Conservation (phyloP, 768 basidiomycete species). For the Psilocybe tampanensis region DNA sequence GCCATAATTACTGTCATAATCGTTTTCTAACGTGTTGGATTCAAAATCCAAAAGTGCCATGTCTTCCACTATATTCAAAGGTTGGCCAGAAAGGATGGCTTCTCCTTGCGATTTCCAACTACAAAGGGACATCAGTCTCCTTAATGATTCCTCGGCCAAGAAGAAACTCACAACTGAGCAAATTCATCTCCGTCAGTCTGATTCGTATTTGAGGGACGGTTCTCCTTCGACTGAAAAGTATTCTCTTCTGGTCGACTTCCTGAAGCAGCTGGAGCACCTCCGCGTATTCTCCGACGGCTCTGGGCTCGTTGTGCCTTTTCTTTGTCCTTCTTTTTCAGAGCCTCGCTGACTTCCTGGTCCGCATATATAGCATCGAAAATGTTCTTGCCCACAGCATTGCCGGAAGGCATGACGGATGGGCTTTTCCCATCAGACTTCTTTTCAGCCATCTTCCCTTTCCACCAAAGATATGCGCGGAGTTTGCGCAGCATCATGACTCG, state of each 20-base stretch:
- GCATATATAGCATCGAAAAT: conserved; percentile 27
- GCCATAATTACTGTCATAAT: conserved; percentile 60
- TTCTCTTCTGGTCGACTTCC: conserved; percentile 15
- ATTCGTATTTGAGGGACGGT: conserved; percentile 31
- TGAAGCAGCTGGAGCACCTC: conserved; percentile 55
- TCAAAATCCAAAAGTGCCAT: conserved; percentile 16
- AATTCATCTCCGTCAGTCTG: conserved; percentile 55
- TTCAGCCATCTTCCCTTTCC: conserved; percentile 64
- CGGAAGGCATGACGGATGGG: conserved; percentile 26
- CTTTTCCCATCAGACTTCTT: conserved; percentile 37
- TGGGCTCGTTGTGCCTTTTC: conserved; percentile 59
- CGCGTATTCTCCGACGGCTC: conserved; percentile 75
- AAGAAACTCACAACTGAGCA: conserved; percentile 55
- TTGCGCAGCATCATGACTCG: conserved; percentile 79
- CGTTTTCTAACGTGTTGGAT: conserved; percentile 21
- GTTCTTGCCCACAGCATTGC: conserved; percentile 19
- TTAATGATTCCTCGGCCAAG: not conserved
- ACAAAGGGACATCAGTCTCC: not conserved
- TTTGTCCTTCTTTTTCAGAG: conserved; percentile 75
- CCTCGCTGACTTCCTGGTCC: conserved; percentile 60
- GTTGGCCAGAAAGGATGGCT: conserved; percentile 16
- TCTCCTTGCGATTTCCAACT: conserved; percentile 40
- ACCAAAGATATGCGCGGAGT: conserved; percentile 73
- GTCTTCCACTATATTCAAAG: conserved; percentile 27
- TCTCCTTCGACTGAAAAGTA: conserved; percentile 23